These are phyloP conservation scores for Rhododendron ovatum DNA, from an alignment of 148 eudicot species.

Conservation along the genomic window DNA sequence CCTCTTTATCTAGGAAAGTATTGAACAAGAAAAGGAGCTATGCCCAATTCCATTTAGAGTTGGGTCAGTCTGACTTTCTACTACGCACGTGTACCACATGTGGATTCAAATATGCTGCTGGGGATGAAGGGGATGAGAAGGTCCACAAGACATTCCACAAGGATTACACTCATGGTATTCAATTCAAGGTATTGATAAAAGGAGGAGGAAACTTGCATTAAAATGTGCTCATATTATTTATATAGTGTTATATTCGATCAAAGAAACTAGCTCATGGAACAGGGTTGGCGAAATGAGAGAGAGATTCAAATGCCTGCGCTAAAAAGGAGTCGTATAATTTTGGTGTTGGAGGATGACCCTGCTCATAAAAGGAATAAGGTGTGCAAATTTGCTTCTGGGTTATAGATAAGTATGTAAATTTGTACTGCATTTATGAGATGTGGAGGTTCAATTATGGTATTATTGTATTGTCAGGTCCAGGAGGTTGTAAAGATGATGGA, in stretches of 20 bases:
- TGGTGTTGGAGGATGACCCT: constrained; percentile 65
- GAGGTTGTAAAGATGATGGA: constrained; percentile 88
- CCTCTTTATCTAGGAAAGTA: constrained; percentile 26
- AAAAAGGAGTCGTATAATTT: constrained; percentile 50
- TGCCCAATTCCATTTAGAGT: constrained; percentile 80
- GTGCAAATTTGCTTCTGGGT: constrained; percentile 22
- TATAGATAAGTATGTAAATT: not conserved
- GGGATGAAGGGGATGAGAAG: constrained; percentile 76
- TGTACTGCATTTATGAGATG: not conserved
- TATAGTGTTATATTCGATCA: not conserved
- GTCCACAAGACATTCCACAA: constrained; percentile 68
- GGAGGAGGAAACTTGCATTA: not conserved
- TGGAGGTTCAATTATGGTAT: not conserved
- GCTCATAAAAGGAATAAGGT: constrained; percentile 75
- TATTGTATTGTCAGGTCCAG: constrained; percentile 42
- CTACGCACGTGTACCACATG: constrained; percentile 64
- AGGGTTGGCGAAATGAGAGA: constrained; percentile 89
- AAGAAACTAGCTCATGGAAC: not conserved
- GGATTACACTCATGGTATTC: constrained; percentile 68
- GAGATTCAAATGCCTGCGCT: constrained; percentile 32
- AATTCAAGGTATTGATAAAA: constrained; percentile 57
- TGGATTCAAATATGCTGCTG: constrained; percentile 75
- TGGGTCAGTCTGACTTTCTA: constrained; percentile 92
- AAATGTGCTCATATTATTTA: not conserved
- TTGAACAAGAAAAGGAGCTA: constrained; percentile 77